Evolutionary conservation across 768 basidiomycete genomes (phyloP), one percentile per base, ranked within the genome.

Genomic region (Phallus indusiatus): DNA sequence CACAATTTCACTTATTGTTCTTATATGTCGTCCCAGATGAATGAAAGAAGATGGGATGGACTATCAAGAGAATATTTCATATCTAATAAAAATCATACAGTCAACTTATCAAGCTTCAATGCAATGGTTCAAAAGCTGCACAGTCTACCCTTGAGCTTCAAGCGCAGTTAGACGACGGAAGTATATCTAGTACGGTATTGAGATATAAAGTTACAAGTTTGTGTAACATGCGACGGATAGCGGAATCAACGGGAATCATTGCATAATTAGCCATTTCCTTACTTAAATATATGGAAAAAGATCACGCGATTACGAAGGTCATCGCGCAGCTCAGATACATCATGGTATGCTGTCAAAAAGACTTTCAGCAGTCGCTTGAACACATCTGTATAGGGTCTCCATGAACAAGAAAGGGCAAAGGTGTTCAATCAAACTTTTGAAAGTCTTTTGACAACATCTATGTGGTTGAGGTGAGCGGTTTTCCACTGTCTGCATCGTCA

Each of bases 71-170:
- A 85, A 84, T 67, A 67, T 90, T 48, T 68, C 82, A 16, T 83
- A 85, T 63, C 79, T 94, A 37, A 79, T 86, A 24, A 86, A 91
- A 7, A 85, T 94, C 60, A 86, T 96, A 88, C 87, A 66, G 82
- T 88, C 0, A 96, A 99, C 66, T 77, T 97, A 5, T 86, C 91
- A 53, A 90, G 89, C 66, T 82, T 94, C 3, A 94, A 89, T 69
- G 77, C 85, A 11, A 79, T 89, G 17, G 91, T 97, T 24, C 85
- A 16, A 81, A 86, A 60, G 88, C 90, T 5, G 83, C 87, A 0
- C 92, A 95, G 66, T 78, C 79, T 11, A 90, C 87, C 68, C 85
- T 98, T 55, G 79, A 81, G 18, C 74, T 90, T 52, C 75, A 98
- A 12, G 86, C 90, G 1, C 79, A 86, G 47, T 74, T 90, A 24